phyloP scores from a whole-genome alignment of 1,284 basidiomycete genomes.

The Heliocybe sulcata region DNA sequence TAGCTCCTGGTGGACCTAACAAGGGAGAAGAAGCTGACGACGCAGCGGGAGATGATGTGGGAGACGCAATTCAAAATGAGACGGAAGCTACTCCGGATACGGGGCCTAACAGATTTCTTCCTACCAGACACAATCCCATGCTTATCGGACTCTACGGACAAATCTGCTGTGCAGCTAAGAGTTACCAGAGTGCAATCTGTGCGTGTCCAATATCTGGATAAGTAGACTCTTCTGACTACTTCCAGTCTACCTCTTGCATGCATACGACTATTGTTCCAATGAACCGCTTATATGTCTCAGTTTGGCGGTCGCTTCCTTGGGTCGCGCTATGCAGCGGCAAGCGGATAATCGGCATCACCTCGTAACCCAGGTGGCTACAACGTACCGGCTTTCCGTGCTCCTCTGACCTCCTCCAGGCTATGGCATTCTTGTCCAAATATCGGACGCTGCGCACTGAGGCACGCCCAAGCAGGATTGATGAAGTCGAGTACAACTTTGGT shows the following conservation, averaged over 20 bases:
- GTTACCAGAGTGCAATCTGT: slow-evolving; percentile 91
- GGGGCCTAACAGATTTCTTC: slow-evolving; percentile 23
- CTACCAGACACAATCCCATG: slow-evolving; percentile 70
- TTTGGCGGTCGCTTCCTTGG: slow-evolving; percentile 79
- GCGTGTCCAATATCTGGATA: slow-evolving; percentile 23
- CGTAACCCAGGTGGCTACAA: slow-evolving; percentile 53
- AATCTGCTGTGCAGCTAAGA: slow-evolving; percentile 78
- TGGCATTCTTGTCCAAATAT: slow-evolving; percentile 80
- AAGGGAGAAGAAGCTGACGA: slow-evolving; percentile 26
- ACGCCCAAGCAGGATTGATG: slow-evolving; percentile 43
- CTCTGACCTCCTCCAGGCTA: slow-evolving; percentile 41
- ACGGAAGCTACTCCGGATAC: slow-evolving; percentile 17
- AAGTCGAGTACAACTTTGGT: slow-evolving; percentile 91
- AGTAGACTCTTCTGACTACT: background rate
- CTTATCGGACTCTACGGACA: slow-evolving; percentile 82
- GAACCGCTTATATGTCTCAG: slow-evolving; percentile 84
- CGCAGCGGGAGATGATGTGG: slow-evolving; percentile 25
- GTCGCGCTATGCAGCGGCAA: slow-evolving; percentile 88
- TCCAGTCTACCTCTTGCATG: slow-evolving; percentile 82
- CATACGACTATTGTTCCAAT: slow-evolving; percentile 76
- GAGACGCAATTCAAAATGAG: slow-evolving; percentile 14
- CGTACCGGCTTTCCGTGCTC: background rate
- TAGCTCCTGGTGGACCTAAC: slow-evolving; percentile 9
- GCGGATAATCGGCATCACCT: slow-evolving; percentile 92
- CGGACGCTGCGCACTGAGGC: slow-evolving; percentile 41